Conservation (phyloP, 306 rosid genomes). For the Canavalia gladiata region DNA sequence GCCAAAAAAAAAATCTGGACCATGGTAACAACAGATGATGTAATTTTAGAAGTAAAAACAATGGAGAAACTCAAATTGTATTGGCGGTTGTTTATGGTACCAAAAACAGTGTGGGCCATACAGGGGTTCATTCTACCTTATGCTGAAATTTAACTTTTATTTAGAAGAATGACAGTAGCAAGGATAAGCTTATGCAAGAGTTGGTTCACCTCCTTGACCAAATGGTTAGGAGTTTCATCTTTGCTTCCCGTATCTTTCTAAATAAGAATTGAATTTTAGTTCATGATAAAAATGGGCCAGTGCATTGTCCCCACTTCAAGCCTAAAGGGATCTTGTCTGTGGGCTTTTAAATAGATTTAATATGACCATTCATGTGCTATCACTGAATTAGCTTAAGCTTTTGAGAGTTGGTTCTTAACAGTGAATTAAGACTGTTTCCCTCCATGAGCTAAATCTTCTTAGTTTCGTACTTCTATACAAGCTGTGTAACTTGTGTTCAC, state of each 20-base stretch:
- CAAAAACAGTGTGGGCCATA: background rate
- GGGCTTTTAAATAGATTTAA: too few species aligned
- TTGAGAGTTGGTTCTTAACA: background rate
- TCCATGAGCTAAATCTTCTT: background rate
- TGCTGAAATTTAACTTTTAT: too few species aligned
- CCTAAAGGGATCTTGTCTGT: too few species aligned
- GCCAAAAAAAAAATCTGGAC: too few species aligned
- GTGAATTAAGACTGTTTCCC: background rate
- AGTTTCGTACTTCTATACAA: constrained; percentile 18
- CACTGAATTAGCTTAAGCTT: background rate
- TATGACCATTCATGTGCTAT: background rate
- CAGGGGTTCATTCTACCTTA: too few species aligned
- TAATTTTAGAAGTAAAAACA: too few species aligned
- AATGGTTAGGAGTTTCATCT: background rate
- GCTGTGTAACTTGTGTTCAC: background rate
- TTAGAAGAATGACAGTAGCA: background rate
- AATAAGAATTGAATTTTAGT: background rate
- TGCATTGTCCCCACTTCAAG: too few species aligned
- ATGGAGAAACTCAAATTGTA: background rate
- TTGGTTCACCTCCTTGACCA: constrained; percentile 4
- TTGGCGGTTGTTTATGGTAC: background rate
- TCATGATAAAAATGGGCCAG: background rate
- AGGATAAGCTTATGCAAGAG: background rate
- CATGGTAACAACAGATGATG: background rate
- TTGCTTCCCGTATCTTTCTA: background rate